Conservation (phyloP, 2,329 filamentous ascomycete genomes). For the Penicillium sp. region DNA sequence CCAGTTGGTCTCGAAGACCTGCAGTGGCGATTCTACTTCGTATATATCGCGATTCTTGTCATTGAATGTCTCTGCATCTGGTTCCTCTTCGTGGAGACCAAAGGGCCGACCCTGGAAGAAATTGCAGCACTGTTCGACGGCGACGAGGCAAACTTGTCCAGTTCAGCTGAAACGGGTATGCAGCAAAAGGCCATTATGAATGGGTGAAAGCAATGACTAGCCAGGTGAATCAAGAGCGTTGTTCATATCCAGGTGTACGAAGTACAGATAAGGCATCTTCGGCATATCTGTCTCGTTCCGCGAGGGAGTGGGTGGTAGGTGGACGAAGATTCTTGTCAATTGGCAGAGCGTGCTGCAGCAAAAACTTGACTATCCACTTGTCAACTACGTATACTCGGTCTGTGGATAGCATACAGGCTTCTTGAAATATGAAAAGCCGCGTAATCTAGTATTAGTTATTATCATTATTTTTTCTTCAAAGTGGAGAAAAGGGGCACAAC, state of each 20-base stretch:
- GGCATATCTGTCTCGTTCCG: conserved; percentile 23
- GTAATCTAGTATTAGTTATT: conserved; percentile 14
- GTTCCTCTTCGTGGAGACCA: conserved; percentile 43
- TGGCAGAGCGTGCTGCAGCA: conserved; percentile 28
- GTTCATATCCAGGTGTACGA: conserved; percentile 4
- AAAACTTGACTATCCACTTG: conserved; percentile 29
- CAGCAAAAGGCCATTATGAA: background rate
- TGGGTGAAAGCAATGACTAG: background rate
- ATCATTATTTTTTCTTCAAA: background rate
- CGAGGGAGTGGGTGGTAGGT: conserved; percentile 17
- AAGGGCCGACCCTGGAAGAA: conserved; percentile 39
- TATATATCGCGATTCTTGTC: conserved; percentile 40
- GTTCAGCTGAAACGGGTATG: conserved; percentile 22
- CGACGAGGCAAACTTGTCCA: conserved; percentile 10
- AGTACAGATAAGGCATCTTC: conserved; percentile 26
- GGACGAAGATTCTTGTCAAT: conserved; percentile 19
- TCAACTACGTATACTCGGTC: conserved; percentile 26
- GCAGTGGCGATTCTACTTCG: conserved; percentile 45
- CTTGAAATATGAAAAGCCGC: conserved; percentile 26
- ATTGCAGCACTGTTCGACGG: conserved; percentile 41
- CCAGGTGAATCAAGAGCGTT: background rate
- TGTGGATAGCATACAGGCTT: conserved; percentile 26
- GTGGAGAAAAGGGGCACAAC: background rate
- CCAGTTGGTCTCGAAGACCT: conserved; percentile 37
- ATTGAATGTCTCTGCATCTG: conserved; percentile 39